phyloP scores from a whole-genome alignment of 139 green algal species.

The Ostreobium quekettii region DNA sequence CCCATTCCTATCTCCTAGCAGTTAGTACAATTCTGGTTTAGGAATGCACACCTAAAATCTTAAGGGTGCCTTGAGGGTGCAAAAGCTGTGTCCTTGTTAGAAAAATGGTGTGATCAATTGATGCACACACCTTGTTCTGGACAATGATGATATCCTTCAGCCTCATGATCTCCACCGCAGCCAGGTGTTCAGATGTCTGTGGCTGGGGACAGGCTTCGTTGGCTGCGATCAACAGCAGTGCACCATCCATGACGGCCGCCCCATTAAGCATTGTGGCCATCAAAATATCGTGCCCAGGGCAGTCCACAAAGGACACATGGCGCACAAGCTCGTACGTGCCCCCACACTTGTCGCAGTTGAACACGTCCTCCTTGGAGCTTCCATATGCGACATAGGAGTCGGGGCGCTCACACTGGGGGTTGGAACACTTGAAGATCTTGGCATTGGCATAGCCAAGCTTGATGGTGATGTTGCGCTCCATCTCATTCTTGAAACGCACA shows the following conservation, averaged over 20 bases:
- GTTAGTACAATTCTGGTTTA: no score
- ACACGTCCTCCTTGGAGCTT: slow-evolving; percentile 78
- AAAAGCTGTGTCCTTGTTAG: not conserved
- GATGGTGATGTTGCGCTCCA: slow-evolving; percentile 99
- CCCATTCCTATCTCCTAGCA: no score
- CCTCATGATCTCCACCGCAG: slow-evolving; percentile 98
- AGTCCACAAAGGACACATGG: slow-evolving; percentile 99
- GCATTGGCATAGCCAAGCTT: slow-evolving; percentile 99
- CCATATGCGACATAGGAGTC: slow-evolving; percentile 80
- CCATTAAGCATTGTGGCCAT: slow-evolving; percentile 99
- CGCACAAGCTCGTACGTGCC: slow-evolving; percentile 82
- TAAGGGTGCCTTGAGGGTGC: no score
- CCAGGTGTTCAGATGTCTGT: slow-evolving; percentile 94
- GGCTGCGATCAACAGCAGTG: slow-evolving; percentile 94
- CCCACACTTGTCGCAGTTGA: slow-evolving; percentile 48
- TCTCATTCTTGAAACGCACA: slow-evolving; percentile 99
- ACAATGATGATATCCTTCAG: slow-evolving; percentile 91
- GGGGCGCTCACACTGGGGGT: slow-evolving; percentile 73
- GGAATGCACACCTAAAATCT: no score
- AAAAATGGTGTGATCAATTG: slow-evolving; percentile 5
- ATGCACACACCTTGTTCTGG: slow-evolving; percentile 65
- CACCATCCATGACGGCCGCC: slow-evolving; percentile 98
- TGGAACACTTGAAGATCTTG: slow-evolving; percentile 95
- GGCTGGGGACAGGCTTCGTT: slow-evolving; percentile 98
- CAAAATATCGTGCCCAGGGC: slow-evolving; percentile 99